Evolutionary conservation across 768 basidiomycete genomes (phyloP), one percentile per base, ranked within the genome.

Genomic region (Crepidotus variabilis): DNA sequence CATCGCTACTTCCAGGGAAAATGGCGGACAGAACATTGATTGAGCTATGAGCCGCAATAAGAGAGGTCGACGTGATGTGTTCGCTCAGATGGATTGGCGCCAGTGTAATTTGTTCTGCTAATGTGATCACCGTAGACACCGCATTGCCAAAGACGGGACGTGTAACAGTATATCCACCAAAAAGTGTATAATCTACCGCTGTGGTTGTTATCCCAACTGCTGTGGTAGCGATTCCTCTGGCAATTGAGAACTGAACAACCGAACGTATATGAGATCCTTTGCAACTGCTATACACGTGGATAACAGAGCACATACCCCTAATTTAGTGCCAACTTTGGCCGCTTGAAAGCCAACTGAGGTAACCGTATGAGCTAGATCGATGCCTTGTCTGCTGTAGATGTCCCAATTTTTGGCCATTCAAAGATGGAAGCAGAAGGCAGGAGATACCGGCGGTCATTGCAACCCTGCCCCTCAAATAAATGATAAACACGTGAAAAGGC

Each of bases 201-300:
- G 80, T 71, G 1, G 86, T 80, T 2, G 84, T 85, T 24, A 84
- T 61, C 0, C 81, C 83, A 11, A 84, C 78, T 0, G 83, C 80
- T 14, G 81, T 77, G 2, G 80, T 77, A 0, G 85, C 81, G 32
- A 92, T 68, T 5, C 77, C 79, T 34, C 88, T 78, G 47, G 85
- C 83, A 24, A 91, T 75, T 28, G 83, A 78, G 65, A 93, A 92
- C 88, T 91, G 65, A 92, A 92, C 87, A 90, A 58, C 47, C 16
- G 36, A 24, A 55, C 20, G 33, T 33, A 4, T 35, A 49, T 28
- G 23, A 46, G 28, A 47, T 50, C 32, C 36, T 36, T 24, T 52
- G 43, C 24, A 58, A 34, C n/a, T 49, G 14, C 34, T 33, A 43
- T n/a, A 6, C 45, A 39, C 22, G 47, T 36, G 47, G 39, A 33